Evolutionary conservation across 192 early-diverging fungal species (phyloP), one percentile per base, ranked within the genome.

Genomic region (Coemansia sp.): DNA sequence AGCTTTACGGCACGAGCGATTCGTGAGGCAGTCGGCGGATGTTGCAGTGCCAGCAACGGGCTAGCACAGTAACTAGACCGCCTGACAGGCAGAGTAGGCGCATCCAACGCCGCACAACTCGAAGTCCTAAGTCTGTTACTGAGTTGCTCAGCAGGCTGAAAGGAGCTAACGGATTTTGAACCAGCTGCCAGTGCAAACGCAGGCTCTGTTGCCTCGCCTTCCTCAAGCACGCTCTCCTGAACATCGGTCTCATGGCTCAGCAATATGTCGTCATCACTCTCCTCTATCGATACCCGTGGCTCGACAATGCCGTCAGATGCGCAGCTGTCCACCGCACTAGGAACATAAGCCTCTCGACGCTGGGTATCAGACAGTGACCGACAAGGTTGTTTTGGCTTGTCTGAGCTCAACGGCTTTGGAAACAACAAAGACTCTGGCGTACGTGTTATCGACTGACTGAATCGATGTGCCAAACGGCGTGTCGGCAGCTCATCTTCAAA

Each of bases 401-500:
- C 36, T 8, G 9, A 15, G 2, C 2, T 62, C 8, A n/a, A 7
- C 18, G 9, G 46, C 44, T 20, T 13, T 22, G 43, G 61, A 22
- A 70, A 11, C 22, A 78, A 9, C 53, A 63, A 47, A 15, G 80
- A 77, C 53, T 82, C 75, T n/a, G 36, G 5, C 20, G 55, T 58
- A 13, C 52, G 22, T 24, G 46, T 36, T 5, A 61, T 27, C 5
- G 34, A 16, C n/a, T 58, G 46, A 31, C 44, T 71, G 20, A 52
- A 68, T 53, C 67, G 75, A 9, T 65, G 61, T 0, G 41, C 39
- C n/a, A 78, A 7, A 1, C 41, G 43, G 44, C 70, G 66, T n/a
- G 40, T 50, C 5, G 81, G 81, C 40, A 84, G 60, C 64, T 84
- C 73, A 46, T 65, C 65, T 16, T 70, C 70, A 46, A 84, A 84